A percentile compares a stretch with the other conserved stretches of the same genome.
Evolutionary conservation across 305 asterid species (phyloP).

Genomic region (Solanum hybrid): DNA sequence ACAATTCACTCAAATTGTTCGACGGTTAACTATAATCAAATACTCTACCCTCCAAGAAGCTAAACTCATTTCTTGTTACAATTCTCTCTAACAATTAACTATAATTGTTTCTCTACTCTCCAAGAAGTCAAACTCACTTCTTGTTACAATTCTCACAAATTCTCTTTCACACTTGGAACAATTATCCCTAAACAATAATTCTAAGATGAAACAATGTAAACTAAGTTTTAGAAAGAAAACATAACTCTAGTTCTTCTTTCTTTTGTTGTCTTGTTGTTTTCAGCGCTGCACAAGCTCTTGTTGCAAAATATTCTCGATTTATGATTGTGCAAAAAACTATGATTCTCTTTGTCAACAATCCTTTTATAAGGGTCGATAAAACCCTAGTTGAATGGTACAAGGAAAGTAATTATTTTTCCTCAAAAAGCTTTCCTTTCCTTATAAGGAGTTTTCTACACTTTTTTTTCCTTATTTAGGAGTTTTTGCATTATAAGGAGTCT

Average conservation of each 20-base stretch:
- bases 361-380: background rate
- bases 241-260: background rate
- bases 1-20: no score
- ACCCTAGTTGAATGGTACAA: background rate
- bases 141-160: background rate
- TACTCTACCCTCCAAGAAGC: no score
- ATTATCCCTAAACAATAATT: background rate
- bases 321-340: background rate
- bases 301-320: background rate
- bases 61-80: background rate
- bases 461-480: background rate
- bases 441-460: background rate
- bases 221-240: background rate
- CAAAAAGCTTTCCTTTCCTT: background rate
- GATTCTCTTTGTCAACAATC: background rate
- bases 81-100: background rate
- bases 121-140: background rate
- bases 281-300: background rate
- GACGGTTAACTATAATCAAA: no score
- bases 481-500: background rate
- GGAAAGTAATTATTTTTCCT: background rate
- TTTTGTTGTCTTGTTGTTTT: background rate
- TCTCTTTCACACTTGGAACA: background rate
- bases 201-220: background rate
- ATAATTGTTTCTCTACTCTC: background rate